Base-by-base conservation (phyloP, 164 flowering plant genomes). In the Magnolia officinalis region DNA sequence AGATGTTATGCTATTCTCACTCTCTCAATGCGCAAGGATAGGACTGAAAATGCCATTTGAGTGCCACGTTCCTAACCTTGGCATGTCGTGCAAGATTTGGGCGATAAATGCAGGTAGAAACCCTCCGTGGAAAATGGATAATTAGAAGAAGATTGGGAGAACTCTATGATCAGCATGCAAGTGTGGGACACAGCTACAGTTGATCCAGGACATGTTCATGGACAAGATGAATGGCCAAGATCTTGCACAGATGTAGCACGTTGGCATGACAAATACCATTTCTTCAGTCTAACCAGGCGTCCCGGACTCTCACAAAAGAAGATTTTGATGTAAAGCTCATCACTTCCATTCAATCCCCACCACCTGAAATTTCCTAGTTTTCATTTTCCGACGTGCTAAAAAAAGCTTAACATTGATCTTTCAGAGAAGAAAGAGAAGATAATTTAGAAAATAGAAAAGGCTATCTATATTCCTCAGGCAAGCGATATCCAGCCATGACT, bases 391-490 rank as follows among this genome's bases (percentile, higher is more conserved):
- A 11, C 4, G 45, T 37, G 45, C 45, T 37, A 37, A 37, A 37
- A 37, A 37, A 37, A 14, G 61, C 1, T 1, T 8, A 9, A 55
- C 18, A 55, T 55, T 11, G 13, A 55, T 55, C 8, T 55, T 55
- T 55, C 61, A 55, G 18, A 16, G 18, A 9, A 55, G 61, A 16
- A 55, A 55, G 18, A 55, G 13, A 55, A 55, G 61, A 37, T 4
- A 37, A 37, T 37, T 37, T 37, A 37, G 45, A 37, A 37, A 37
- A 16, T 55, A 72, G 52, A 55, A 63, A 14, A 20, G 76, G 77
- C 86, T 77, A 92, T 88, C 90, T 91, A 75, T 91, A 95, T 71
- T 87, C 86, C 26, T 89, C 78, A 0, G 98, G 98, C 77, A 95
- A 78, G 29, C 87, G 87, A 82, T 80, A 95, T 26, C 97, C 98